Conservation (phyloP, 2,329 filamentous ascomycete genomes). For the Sporothrix euskadiensis region DNA sequence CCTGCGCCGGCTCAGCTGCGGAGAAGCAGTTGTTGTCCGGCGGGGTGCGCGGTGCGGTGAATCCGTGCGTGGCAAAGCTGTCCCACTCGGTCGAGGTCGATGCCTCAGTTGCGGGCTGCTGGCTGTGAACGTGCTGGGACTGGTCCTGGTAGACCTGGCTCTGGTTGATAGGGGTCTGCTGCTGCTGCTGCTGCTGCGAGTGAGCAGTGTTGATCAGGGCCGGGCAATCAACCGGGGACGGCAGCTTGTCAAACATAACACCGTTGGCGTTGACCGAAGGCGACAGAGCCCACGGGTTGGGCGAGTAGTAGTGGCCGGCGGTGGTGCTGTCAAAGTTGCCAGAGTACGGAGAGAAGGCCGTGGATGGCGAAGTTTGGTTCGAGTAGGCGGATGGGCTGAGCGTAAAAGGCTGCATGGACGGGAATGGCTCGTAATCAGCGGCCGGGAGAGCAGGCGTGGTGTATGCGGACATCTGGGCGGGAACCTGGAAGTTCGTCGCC, state of each 20-base stretch:
- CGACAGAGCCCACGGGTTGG: constrained; percentile 43
- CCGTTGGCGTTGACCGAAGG: constrained; percentile 29
- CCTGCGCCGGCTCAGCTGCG: constrained; percentile 50
- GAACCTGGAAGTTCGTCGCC: constrained; percentile 23
- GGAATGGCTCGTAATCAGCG: constrained; percentile 41
- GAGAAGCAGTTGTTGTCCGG: constrained; percentile 53
- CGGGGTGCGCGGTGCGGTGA: constrained; percentile 55
- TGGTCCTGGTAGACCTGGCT: constrained; percentile 13
- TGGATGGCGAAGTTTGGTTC: constrained; percentile 57
- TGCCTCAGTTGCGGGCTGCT: constrained; percentile 4
- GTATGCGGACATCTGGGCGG: constrained; percentile 11
- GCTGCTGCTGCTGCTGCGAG: constrained; percentile 11
- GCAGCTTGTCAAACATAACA: constrained; percentile 32
- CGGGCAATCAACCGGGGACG: constrained; percentile 32
- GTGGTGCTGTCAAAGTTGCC: constrained; percentile 38
- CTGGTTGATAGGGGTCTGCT: background rate
- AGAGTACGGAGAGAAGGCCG: constrained; percentile 56
- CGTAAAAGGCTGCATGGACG: constrained; percentile 48
- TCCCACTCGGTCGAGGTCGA: constrained; percentile 26
- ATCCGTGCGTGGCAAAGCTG: constrained; percentile 22
- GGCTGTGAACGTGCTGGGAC: constrained; percentile 2
- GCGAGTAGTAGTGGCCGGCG: constrained; percentile 42
- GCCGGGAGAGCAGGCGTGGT: constrained; percentile 12
- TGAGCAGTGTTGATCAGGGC: constrained; percentile 24
- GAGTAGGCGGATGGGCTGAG: constrained; percentile 59